Evolutionary conservation across 1,284 basidiomycete genomes (phyloP), one percentile per base, ranked within the genome.

Genomic region (Cryptococcus sp.): DNA sequence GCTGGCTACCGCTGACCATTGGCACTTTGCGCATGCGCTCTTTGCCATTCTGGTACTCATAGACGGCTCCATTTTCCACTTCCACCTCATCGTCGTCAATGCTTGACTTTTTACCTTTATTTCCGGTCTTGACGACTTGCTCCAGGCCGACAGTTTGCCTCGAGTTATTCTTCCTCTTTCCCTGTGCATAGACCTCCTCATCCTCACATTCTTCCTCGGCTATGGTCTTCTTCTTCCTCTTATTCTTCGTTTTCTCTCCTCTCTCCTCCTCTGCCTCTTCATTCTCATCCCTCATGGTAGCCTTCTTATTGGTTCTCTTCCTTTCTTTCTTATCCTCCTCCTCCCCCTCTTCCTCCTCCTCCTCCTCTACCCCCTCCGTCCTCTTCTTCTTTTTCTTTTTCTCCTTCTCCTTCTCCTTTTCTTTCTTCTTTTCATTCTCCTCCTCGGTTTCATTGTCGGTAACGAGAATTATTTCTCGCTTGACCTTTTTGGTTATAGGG

Each of bases 221-320:
- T 48, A 21, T 9, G 9, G 28, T 3, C 50, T 39, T 52, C 37
- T 46, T 46, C 38, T 21, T 52, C 35, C 48, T 47, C 39, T 49
- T 53, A 35, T 12, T 42, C 42, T 51, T 28, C 42, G 28, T 38
- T 38, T 52, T 38, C 37, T 49, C 35, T 61, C 59, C 52, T 56
- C 56, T 46, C 56, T 56, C 60, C 51, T 42, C 36, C 18, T 46
- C 46, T 50, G 33, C 44, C 50, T 55, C 45, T 53, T 42, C n/a
- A 50, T 45, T 53, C 46, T 36, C n/a, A 40, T n/a, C 35, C 42
- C 20, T 24, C 20, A 20, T 16, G 36, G 49, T 43, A 33, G 11
- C 20, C 42, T 38, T 46, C 46, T 50, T 50, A 21, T 35, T 38
- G 9, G 40, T 51, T 50, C 21, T 48, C 48, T 47, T 36, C 39